phyloP scores from a whole-genome alignment of 129 eudicot species.

The Ambrosia artemisiifolia region DNA sequence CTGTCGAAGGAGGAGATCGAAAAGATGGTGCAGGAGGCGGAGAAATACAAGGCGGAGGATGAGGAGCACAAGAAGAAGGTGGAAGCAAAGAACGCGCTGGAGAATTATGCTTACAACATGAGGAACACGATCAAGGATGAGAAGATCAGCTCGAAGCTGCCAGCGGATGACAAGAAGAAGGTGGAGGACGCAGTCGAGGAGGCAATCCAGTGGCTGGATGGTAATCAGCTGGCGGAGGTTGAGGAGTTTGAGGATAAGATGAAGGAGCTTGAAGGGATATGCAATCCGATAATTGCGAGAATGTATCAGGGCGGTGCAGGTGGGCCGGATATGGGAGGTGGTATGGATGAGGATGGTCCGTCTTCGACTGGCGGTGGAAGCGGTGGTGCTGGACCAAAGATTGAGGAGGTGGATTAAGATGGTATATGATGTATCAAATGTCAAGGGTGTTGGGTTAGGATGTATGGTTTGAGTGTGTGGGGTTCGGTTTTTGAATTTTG shows the following conservation, averaged over 20 bases:
- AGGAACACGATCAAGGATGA: conserved; percentile 77
- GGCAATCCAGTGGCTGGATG: conserved; percentile 65
- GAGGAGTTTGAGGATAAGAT: conserved; percentile 82
- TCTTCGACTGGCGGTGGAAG: conserved; percentile 27
- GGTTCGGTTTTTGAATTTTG: not conserved
- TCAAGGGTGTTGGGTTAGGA: not conserved
- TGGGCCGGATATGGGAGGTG: conserved; percentile 32
- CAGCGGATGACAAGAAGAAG: conserved; percentile 63
- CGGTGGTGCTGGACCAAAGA: conserved; percentile 76
- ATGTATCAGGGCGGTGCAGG: conserved; percentile 82
- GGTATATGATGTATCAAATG: not conserved
- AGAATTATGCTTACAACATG: conserved; percentile 83
- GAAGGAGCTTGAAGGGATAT: conserved; percentile 72
- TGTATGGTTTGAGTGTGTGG: not conserved
- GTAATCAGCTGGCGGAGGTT: conserved; percentile 67
- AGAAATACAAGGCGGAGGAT: conserved; percentile 78
- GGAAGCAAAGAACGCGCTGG: conserved; percentile 73
- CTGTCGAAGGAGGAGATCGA: conserved; percentile 78
- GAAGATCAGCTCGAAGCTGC: conserved; percentile 62
- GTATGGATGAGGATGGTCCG: conserved; percentile 61
- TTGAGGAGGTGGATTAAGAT: conserved; percentile 72
- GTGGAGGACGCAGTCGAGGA: conserved; percentile 71
- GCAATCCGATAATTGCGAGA: conserved; percentile 73
- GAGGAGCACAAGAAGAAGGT: conserved; percentile 86
- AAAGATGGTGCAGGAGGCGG: conserved; percentile 84